Percentiles rank a stretch among this genome's conserved stretches.
These are phyloP conservation scores for Solanum sparsipilum DNA, from an alignment of 257 asterid species.

Conservation along the genomic window DNA sequence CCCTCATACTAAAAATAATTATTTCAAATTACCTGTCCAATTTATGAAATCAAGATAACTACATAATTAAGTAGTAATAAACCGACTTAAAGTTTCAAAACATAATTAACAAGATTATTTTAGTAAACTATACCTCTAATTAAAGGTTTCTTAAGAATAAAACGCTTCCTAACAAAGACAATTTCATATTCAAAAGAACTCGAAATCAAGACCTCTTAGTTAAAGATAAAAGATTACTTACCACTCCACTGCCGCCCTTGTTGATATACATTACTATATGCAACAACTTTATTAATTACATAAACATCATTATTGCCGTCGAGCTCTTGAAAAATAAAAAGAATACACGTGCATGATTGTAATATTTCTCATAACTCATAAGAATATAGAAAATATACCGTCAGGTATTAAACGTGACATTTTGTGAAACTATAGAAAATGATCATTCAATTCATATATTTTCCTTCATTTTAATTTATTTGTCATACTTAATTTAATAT, in stretches of 20 bases:
- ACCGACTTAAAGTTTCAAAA: too few relatives aligned
- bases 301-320: background rate
- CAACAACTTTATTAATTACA: background rate
- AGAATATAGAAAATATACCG: background rate
- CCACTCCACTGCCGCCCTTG: accelerated
- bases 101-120: too few relatives aligned
- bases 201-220: too few relatives aligned
- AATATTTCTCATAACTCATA: background rate
- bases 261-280: background rate
- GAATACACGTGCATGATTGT: background rate
- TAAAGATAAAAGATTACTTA: too few relatives aligned
- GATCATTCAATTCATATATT: background rate
- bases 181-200: too few relatives aligned
- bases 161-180: too few relatives aligned
- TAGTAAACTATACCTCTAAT: too few relatives aligned
- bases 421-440: background rate
- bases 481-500: too few relatives aligned
- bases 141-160: too few relatives aligned
- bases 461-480: too few relatives aligned
- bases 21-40: background rate
- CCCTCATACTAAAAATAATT: background rate
- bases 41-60: background rate
- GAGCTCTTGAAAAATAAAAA: background rate
- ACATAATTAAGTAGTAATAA: too few relatives aligned
- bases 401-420: background rate